Percentiles rank a stretch among this genome's conserved stretches.
These are phyloP conservation scores for Nakazawaea ishiwadae DNA, from an alignment of 805 yeast genomes.

Conservation along the genomic window DNA sequence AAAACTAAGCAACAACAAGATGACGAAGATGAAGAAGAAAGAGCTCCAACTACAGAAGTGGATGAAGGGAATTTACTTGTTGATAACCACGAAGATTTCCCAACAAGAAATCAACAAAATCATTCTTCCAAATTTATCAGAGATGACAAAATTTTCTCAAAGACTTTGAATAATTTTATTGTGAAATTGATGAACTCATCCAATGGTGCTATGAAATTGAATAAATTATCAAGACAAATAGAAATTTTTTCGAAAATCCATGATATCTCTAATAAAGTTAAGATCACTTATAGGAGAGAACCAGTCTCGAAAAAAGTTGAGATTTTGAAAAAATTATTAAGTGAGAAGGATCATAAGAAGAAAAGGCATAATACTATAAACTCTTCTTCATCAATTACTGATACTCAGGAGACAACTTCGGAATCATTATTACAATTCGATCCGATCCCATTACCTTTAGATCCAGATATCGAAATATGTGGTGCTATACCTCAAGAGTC, in stretches of 20 bases:
- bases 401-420: slow-evolving; percentile 19
- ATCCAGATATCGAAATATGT: slow-evolving; percentile 68
- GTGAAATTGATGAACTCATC: slow-evolving; percentile 19
- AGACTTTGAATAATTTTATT: slow-evolving; percentile 26
- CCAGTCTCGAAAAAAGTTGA: slow-evolving; percentile 75
- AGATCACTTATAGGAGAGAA: slow-evolving; percentile 56
- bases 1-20: background rate
- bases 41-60: no score
- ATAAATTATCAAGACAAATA: slow-evolving; percentile 45
- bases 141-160: slow-evolving; percentile 18
- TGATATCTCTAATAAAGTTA: slow-evolving; percentile 58
- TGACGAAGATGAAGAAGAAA: slow-evolving; percentile 19
- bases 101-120: background rate
- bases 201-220: slow-evolving; percentile 24
- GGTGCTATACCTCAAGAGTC: slow-evolving; percentile 80
- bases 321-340: slow-evolving; percentile 51
- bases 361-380: background rate
- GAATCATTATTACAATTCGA: slow-evolving; percentile 32
- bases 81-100: slow-evolving; percentile 6
- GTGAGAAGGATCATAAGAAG: slow-evolving; percentile 35
- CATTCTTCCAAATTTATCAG: slow-evolving; percentile 5
- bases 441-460: slow-evolving; percentile 73
- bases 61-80: slow-evolving; percentile 9
- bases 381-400: background rate
- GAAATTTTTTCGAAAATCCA: slow-evolving; percentile 64